A percentile compares a stretch with the other conserved stretches of the same genome.
phyloP scores from a whole-genome alignment of 2,329 filamentous ascomycete genomes.

The Fusarium verrucosum region DNA sequence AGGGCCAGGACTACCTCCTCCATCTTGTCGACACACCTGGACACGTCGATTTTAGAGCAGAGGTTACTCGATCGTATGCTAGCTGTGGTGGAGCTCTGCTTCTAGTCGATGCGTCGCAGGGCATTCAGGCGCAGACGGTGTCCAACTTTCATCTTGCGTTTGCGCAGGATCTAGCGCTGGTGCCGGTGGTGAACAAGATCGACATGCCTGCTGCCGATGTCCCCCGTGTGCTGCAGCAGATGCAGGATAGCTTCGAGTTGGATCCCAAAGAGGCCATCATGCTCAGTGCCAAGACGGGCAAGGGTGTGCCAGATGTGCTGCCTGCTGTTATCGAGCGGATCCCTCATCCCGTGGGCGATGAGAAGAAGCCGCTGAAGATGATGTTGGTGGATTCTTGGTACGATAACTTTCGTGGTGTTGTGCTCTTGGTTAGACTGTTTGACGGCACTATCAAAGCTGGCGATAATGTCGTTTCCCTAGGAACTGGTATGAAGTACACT shows the following conservation, averaged over 20 bases:
- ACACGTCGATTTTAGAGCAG: slow-evolving; percentile 96
- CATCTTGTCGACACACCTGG: slow-evolving; percentile 97
- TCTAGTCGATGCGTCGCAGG: slow-evolving; percentile 94
- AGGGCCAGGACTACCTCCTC: slow-evolving; percentile 87
- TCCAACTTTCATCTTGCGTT: slow-evolving; percentile 99
- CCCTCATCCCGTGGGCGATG: slow-evolving; percentile 80
- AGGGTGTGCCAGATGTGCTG: slow-evolving; percentile 84
- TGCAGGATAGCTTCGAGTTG: slow-evolving; percentile 86
- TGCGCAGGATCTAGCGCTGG: slow-evolving; percentile 83
- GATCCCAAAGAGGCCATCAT: slow-evolving; percentile 74
- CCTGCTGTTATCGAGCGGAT: slow-evolving; percentile 87
- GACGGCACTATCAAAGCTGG: slow-evolving; percentile 85
- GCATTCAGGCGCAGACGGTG: slow-evolving; percentile 96
- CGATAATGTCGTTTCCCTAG: slow-evolving; percentile 87
- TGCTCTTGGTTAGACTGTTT: slow-evolving; percentile 89
- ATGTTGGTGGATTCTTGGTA: slow-evolving; percentile 98
- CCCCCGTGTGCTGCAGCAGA: slow-evolving; percentile 85
- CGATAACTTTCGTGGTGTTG: slow-evolving; percentile 92
- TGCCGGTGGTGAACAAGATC: slow-evolving; percentile 97
- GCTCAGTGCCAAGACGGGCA: slow-evolving; percentile 92
- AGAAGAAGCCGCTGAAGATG: slow-evolving; percentile 77
- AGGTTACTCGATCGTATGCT: slow-evolving; percentile 94
- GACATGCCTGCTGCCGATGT: slow-evolving; percentile 91
- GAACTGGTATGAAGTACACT: slow-evolving; percentile 87
- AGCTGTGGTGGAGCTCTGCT: slow-evolving; percentile 93